phyloP scores from a whole-genome alignment of 768 basidiomycete genomes.

The Auricularia sp. region DNA sequence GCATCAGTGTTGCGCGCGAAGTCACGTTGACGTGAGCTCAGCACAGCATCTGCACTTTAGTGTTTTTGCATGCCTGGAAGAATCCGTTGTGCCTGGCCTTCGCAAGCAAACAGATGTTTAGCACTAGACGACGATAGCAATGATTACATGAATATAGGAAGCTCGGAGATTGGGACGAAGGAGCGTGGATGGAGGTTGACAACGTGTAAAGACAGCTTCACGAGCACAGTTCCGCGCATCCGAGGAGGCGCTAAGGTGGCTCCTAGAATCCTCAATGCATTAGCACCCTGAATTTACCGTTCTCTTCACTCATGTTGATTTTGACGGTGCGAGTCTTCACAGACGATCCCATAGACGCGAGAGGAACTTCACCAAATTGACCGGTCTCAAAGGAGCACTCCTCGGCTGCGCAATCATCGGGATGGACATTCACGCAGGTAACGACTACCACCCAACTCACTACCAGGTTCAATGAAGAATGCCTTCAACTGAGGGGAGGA shows the following conservation, averaged over 20 bases:
- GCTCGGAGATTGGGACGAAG: too few species aligned
- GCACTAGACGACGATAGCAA: too few species aligned
- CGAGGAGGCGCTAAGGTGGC: background rate
- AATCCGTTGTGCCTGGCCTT: too few species aligned
- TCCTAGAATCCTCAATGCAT: background rate
- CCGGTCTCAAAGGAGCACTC: background rate
- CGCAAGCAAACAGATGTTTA: too few species aligned
- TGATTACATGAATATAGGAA: too few species aligned
- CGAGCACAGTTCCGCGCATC: too few species aligned
- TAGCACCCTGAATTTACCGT: background rate
- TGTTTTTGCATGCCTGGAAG: too few species aligned
- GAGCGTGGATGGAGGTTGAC: too few species aligned
- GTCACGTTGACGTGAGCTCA: too few species aligned
- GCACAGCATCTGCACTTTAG: too few species aligned
- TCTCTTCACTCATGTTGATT: background rate
- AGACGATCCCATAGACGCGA: background rate
- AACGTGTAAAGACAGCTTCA: too few species aligned
- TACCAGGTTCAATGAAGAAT: background rate
- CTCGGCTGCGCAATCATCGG: background rate
- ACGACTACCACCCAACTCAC: background rate
- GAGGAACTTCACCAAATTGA: background rate
- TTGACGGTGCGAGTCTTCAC: background rate
- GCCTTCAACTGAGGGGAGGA: background rate
- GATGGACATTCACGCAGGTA: background rate
- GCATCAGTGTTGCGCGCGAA: too few species aligned